Evolutionary conservation across 768 basidiomycete genomes (phyloP).

Genomic region (Pisolithus albus): DNA sequence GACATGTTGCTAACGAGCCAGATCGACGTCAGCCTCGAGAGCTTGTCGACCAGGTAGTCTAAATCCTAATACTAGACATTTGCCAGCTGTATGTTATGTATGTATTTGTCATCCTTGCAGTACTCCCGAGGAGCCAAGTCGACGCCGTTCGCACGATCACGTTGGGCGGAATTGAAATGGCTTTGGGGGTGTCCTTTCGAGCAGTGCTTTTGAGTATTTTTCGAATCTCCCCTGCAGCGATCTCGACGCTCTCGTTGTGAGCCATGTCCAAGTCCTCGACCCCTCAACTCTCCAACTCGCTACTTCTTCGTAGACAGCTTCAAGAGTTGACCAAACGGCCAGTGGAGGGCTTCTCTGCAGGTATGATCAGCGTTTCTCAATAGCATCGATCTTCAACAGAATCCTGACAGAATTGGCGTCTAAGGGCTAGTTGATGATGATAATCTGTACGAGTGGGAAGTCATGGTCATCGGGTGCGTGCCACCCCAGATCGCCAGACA

Average conservation of each 20-base stretch:
- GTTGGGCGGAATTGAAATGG: not conserved
- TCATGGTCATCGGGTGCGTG: conserved; percentile 86
- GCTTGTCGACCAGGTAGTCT: not conserved
- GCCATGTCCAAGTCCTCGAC: conserved; percentile 42
- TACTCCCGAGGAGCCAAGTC: too few relatives aligned
- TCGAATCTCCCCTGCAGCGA: not conserved
- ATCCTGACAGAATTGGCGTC: conserved; percentile 28
- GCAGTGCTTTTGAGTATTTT: not conserved
- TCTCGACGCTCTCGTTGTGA: conserved; percentile 10
- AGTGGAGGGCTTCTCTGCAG: conserved; percentile 95
- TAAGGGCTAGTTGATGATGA: conserved; percentile 89
- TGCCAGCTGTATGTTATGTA: not conserved
- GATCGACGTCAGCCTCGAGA: not conserved
- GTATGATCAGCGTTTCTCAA: conserved; percentile 34
- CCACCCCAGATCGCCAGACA: conserved; percentile 6
- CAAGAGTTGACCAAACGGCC: conserved; percentile 86
- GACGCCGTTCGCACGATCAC: conserved; percentile 19
- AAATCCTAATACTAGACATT: not conserved
- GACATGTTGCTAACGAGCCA: not conserved
- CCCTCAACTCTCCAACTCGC: conserved; percentile 30
- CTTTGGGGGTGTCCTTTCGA: not conserved
- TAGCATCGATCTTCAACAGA: conserved; percentile 27
- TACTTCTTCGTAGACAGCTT: conserved; percentile 74
- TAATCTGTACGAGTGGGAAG: conserved; percentile 95
- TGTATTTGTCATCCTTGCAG: too few relatives aligned